Evolutionary conservation across 768 basidiomycete species (phyloP), one percentile per base, ranked within the genome.

Genomic region (Mycena capillaripes): DNA sequence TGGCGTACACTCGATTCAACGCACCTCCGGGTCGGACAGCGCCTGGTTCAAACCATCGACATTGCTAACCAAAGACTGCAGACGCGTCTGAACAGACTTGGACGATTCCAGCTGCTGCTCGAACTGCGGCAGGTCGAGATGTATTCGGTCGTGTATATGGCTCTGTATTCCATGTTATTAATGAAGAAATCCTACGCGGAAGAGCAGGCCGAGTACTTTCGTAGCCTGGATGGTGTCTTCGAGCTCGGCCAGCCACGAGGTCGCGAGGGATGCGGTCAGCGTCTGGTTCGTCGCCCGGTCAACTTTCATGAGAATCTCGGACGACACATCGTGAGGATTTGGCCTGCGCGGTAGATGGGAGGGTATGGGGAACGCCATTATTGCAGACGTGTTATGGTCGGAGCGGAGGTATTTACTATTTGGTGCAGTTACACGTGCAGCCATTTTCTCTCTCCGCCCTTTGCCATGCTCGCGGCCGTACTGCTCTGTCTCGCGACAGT

Each of bases 361-460:
- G 71, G 93, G 94, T 71, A 93, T 75, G 59, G 90, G 89, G 81
- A 94, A 94, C 50, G 94, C 90, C 94, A 96, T 95, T 56, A 96
- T 95, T 56, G 60, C 60, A 46, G 44, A 61, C 60, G 70, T 64
- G 68, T 61, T 42, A 46, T 70, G 71, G 72, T 17, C 32, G 56
- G 64, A 56, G 59, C 59, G 63, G 75, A 71, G 72, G 57, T 70
- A 62, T 46, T 57, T 38, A 34, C 27, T 38, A 40, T n/a, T 67
- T 50, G 21, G 66, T 25, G 21, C 5, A 2, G 14, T 6, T 27
- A 57, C 69, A 70, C 65, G 57, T 55, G 52, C 62, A 53, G 23
- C 16, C 29, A n/a, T 53, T 30, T 30, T 25, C 46, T 60, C 42
- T 65, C 19, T 29, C 44, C 53, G 48, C 58, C n/a, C 21, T 46